Evolutionary conservation across 352 stramenopile genomes (phyloP).

Genomic region (Globisporangium splendens): DNA sequence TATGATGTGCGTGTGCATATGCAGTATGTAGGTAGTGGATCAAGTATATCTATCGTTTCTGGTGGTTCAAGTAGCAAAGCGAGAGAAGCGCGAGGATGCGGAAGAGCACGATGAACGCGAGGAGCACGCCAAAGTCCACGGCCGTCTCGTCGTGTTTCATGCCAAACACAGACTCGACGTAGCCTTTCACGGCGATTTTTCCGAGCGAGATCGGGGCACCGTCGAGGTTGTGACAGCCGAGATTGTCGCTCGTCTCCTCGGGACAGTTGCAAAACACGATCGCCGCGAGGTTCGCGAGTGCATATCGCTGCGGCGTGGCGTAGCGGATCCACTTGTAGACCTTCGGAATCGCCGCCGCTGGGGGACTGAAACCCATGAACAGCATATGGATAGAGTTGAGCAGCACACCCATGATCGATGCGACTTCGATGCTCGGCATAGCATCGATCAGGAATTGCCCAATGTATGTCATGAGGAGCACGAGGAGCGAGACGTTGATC

Average conservation of each 20-base stretch:
- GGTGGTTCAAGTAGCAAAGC: slow-evolving; percentile 42
- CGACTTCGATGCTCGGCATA: slow-evolving; percentile 34
- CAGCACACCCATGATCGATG: slow-evolving; percentile 31
- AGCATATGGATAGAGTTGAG: slow-evolving; percentile 33
- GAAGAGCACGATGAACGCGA: slow-evolving; percentile 41
- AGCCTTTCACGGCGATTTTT: slow-evolving; percentile 26
- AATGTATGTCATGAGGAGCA: slow-evolving; percentile 37
- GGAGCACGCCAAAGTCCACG: slow-evolving; percentile 21
- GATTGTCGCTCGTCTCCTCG: slow-evolving; percentile 27
- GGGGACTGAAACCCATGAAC: slow-evolving; percentile 39
- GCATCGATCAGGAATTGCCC: slow-evolving; percentile 29
- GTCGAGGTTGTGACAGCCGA: slow-evolving; percentile 9
- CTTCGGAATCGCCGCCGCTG: slow-evolving; percentile 25
- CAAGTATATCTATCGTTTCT: slow-evolving; percentile 3
- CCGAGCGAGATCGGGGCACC: slow-evolving; percentile 20
- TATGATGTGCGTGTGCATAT: too few species aligned
- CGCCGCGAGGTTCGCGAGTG: slow-evolving; percentile 30
- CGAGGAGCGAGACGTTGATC: slow-evolving; percentile 28
- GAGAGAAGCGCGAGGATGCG: slow-evolving; percentile 30
- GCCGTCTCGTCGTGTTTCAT: slow-evolving; percentile 21
- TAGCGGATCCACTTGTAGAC: slow-evolving; percentile 48
- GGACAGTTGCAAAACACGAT: slow-evolving; percentile 43
- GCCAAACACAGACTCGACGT: slow-evolving; percentile 32
- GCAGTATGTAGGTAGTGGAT: too few species aligned
- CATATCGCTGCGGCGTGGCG: slow-evolving; percentile 32